Evolutionary conservation across 345 rosid genomes (phyloP).

Genomic region (Schrenkiella parvula): DNA sequence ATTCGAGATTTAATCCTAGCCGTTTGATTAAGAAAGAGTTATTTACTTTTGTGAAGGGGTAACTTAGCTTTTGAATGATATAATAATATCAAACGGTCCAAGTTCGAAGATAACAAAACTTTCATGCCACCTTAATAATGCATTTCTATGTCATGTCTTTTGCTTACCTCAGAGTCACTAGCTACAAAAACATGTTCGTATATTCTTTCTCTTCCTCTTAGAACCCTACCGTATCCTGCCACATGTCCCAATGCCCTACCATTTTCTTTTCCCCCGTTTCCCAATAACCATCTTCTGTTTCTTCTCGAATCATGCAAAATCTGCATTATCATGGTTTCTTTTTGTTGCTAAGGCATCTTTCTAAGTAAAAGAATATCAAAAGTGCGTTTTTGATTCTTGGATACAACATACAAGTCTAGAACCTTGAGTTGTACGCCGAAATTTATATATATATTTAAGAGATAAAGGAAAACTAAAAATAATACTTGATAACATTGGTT

Average conservation of each 20-base stretch:
- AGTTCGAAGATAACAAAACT: conserved; percentile 18
- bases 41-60: conserved; percentile 29
- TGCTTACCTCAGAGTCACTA: conserved; percentile 30
- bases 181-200: too few relatives aligned
- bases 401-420: too few relatives aligned
- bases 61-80: conserved; percentile 26
- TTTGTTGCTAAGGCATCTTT: not conserved
- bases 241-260: not conserved
- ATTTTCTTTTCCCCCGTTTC: conserved; percentile 22
- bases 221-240: not conserved
- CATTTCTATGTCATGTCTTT: conserved; percentile 28
- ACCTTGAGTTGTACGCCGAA: not conserved
- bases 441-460: not conserved
- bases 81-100: conserved; percentile 9
- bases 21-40: conserved; percentile 1
- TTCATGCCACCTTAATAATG: conserved; percentile 23
- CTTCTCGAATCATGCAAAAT: conserved; percentile 22
- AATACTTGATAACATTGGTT: too few relatives aligned
- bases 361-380: not conserved
- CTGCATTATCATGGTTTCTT: not conserved
- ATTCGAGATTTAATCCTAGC: not conserved
- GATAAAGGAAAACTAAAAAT: too few relatives aligned
- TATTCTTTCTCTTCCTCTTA: too few relatives aligned
- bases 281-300: conserved; percentile 10
- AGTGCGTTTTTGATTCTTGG: not conserved